Percentiles rank a stretch among this genome's conserved stretches.
These are phyloP conservation scores for Plasmodiophora brassicae DNA, from an alignment of 208 protist genomes.

Conservation along the genomic window DNA sequence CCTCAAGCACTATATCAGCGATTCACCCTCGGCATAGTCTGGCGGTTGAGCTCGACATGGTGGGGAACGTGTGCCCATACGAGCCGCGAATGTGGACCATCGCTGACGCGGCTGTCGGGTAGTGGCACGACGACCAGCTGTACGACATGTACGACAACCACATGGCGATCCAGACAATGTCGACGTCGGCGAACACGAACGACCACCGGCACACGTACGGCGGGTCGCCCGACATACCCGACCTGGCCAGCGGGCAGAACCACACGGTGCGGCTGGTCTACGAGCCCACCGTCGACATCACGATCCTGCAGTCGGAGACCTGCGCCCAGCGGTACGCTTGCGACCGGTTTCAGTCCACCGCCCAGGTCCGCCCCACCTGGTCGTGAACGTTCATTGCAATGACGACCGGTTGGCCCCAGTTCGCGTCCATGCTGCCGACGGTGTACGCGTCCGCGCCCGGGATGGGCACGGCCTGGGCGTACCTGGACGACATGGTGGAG, in stretches of 20 bases:
- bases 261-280: not conserved
- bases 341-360: not conserved
- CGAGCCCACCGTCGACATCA: conserved; percentile 17
- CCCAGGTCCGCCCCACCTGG: not conserved
- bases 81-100: not conserved
- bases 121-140: conserved; percentile 6
- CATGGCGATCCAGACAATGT: not conserved
- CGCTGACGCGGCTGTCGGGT: not conserved
- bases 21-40: not conserved
- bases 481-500: not conserved
- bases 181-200: not conserved
- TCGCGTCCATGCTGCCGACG: not conserved
- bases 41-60: not conserved
- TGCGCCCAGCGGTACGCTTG: not conserved
- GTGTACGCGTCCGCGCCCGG: not conserved
- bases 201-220: not conserved
- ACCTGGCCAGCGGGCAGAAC: not conserved
- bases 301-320: not conserved
- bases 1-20: not conserved
- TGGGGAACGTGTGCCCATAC: not conserved
- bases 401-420: not conserved
- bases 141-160: conserved; percentile 28
- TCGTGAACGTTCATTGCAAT: not conserved
- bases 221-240: not conserved
- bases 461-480: not conserved